Conservation (phyloP, 345 rosid genomes). For the Cardamine chenopodiifolia region DNA sequence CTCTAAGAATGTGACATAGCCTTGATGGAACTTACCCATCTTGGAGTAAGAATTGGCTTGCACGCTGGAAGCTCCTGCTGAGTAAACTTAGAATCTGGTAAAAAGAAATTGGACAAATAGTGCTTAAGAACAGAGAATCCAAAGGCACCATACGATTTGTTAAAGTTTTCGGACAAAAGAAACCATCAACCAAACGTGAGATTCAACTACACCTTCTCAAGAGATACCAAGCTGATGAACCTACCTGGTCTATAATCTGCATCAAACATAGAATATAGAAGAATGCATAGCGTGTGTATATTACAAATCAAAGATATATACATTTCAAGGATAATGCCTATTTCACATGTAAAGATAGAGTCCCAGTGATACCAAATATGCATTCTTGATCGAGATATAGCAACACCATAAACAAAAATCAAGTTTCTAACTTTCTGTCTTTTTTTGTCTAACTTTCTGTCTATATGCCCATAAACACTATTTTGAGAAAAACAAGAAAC, state of each 20-base stretch:
- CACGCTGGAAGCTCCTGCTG: constrained; percentile 99
- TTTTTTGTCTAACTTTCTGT: not conserved
- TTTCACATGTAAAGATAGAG: not conserved
- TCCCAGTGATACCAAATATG: not conserved
- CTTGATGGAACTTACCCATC: constrained; percentile 64
- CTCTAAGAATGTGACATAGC: constrained; percentile 17
- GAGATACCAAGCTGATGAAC: constrained; percentile 11
- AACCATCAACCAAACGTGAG: constrained; percentile 10
- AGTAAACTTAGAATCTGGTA: constrained; percentile 87
- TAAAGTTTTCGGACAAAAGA: not conserved
- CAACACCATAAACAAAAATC: not conserved
- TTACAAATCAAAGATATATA: not conserved
- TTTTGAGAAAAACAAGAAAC: not conserved
- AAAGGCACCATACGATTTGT: not conserved
- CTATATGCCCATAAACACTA: not conserved
- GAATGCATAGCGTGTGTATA: not conserved
- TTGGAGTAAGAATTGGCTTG: constrained; percentile 95
- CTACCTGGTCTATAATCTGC: not conserved
- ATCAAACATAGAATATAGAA: constrained; percentile 16
- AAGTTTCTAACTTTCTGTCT: not conserved
- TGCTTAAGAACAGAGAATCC: constrained; percentile 8
- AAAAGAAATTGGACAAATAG: not conserved
- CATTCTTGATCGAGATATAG: not conserved
- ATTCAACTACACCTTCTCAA: not conserved
- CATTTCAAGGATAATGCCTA: too few species aligned